These are phyloP conservation scores for Clohesyomyces aquaticus DNA, from an alignment of 495 filamentous ascomycete species.

Conservation along the genomic window DNA sequence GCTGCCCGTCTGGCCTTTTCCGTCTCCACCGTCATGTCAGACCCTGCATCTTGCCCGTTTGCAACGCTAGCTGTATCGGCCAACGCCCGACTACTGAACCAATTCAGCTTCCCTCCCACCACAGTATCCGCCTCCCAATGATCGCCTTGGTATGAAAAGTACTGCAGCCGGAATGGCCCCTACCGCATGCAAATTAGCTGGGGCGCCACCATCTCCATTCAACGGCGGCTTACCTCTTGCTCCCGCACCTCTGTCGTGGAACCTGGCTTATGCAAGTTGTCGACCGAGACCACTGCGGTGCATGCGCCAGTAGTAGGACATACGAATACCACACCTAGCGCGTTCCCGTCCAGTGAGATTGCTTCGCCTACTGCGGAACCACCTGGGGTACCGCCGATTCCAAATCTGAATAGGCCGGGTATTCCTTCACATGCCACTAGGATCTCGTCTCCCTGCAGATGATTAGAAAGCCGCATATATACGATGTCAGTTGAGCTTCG, in stretches of 20 bases:
- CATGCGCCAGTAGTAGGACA: neutral
- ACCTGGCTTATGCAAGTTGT: constrained; percentile 42
- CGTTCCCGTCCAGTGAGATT: constrained; percentile 38
- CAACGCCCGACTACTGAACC: constrained; percentile 31
- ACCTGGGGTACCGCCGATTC: neutral
- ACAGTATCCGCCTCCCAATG: constrained; percentile 4
- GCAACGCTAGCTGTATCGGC: neutral
- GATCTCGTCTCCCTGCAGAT: constrained; percentile 29
- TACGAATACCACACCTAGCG: constrained; percentile 40
- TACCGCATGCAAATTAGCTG: constrained; percentile 12
- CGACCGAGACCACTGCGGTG: constrained; percentile 38
- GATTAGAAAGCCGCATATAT: constrained; percentile 2
- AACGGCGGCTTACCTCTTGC: constrained; percentile 24
- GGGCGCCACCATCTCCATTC: neutral
- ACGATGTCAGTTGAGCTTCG: neutral
- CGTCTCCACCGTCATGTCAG: neutral
- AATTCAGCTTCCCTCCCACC: constrained; percentile 16
- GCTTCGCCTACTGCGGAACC: neutral
- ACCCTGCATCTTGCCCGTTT: neutral
- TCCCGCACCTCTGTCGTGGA: constrained; percentile 37
- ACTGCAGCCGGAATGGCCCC: constrained; percentile 28
- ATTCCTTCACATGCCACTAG: constrained; percentile 45
- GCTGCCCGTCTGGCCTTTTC: constrained; percentile 6
- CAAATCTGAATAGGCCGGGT: constrained; percentile 39
- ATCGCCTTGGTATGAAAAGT: constrained; percentile 21